Evolutionary conservation across 805 yeast genomes (phyloP).

Genomic region (Zygoascus ofunaensis): DNA sequence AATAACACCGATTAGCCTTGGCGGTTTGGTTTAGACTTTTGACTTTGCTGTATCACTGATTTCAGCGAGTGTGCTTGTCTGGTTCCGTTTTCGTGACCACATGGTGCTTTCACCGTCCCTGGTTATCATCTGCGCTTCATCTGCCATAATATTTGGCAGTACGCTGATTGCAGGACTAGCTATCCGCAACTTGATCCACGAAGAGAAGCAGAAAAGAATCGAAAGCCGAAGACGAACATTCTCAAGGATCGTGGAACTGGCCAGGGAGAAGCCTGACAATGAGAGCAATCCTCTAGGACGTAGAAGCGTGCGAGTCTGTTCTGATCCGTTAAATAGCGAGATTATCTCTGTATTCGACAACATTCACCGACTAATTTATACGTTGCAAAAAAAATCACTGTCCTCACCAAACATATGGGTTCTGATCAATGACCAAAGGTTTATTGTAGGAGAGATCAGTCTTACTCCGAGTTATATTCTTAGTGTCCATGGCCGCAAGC

Average conservation of each 20-base stretch:
- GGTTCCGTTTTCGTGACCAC: no score
- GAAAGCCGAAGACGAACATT: not conserved
- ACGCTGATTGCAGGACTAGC: not conserved
- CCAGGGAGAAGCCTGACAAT: not conserved
- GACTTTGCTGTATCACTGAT: no score
- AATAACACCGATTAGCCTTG: no score
- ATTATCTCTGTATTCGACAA: not conserved
- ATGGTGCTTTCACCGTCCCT: not conserved
- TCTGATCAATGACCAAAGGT: not conserved
- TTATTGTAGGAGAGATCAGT: slow-evolving; percentile 1
- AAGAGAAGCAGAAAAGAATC: not conserved
- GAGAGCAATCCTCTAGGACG: not conserved
- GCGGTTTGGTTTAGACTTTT: no score
- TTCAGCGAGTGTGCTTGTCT: no score
- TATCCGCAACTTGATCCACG: not conserved
- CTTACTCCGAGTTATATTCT: not conserved
- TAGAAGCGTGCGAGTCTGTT: not conserved
- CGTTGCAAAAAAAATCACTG: not conserved
- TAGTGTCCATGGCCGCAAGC: not conserved
- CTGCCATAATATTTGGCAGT: not conserved
- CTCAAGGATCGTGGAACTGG: not conserved
- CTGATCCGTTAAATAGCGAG: slow-evolving; percentile 1
- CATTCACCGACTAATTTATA: not conserved
- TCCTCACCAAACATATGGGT: slow-evolving; percentile 1
- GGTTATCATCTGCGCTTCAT: not conserved